phyloP scores from a whole-genome alignment of 1,139 yeast genomes.

The Pichia sp. region DNA sequence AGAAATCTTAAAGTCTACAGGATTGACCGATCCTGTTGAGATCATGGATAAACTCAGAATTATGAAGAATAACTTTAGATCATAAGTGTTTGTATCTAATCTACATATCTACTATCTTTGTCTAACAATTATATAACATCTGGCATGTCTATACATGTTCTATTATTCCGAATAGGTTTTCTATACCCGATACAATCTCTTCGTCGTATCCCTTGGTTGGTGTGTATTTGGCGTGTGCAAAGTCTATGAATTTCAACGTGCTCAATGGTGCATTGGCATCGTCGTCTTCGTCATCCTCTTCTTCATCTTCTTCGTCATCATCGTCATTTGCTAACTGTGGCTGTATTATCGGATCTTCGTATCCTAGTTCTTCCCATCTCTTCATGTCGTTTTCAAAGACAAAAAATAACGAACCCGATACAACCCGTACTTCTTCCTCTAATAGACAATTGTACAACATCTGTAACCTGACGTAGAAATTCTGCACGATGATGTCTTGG shows the following conservation, averaged over 20 bases:
- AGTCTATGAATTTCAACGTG: constrained; percentile 71
- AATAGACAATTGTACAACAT: constrained; percentile 62
- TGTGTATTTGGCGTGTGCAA: constrained; percentile 76
- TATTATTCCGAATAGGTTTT: constrained; percentile 44
- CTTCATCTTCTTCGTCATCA: constrained; percentile 32
- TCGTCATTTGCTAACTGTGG: constrained; percentile 22
- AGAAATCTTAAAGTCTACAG: constrained; percentile 41
- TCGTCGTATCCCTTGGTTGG: constrained; percentile 72
- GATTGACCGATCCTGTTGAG: constrained; percentile 34
- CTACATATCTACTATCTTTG: no score
- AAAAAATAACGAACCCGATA: constrained; percentile 74
- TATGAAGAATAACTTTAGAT: constrained; percentile 42
- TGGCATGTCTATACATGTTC: constrained; percentile 39
- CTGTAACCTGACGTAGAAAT: constrained; percentile 57
- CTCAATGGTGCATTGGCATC: constrained; percentile 40
- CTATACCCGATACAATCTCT: constrained; percentile 65
- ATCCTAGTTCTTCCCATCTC: constrained; percentile 42
- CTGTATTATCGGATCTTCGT: constrained; percentile 40
- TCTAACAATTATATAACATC: no score
- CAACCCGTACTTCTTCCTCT: constrained; percentile 61
- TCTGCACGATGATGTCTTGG: constrained; percentile 36
- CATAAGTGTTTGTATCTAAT: no score
- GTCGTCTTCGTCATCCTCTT: constrained; percentile 29
- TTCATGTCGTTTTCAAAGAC: constrained; percentile 65
- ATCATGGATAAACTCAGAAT: constrained; percentile 49